Base-by-base conservation (phyloP, 2,329 filamentous ascomycete species). In the Xylaria sp. region DNA sequence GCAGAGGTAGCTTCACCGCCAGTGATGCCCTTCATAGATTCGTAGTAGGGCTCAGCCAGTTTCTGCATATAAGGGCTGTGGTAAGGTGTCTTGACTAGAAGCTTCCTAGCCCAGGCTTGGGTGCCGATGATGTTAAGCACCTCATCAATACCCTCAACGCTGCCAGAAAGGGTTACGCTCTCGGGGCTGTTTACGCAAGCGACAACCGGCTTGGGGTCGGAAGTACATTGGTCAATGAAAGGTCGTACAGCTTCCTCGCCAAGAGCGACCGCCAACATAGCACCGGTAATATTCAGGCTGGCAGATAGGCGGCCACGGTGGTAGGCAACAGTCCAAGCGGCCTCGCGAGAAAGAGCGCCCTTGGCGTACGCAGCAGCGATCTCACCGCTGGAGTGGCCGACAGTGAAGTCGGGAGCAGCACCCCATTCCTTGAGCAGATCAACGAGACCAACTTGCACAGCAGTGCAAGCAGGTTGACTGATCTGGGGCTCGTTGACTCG, bases 341-440 rank as follows among this genome's bases (percentile, higher is more conserved):
- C 66, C 15, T 71, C 60, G 2, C 74, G 72, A 3, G 71, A 73
- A 4, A 81, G 49, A 33, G 75, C 70, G 0, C 77, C 76, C 11
- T 76, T 75, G 2, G 77, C 77, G 64, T 78, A 80, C 1, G 77
- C 78, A 1, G 78, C 78, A 7, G 69, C 77, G 46, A 79, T 78
- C 44, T 79, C 77, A 5, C 77, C 77, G 19, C 75, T 77, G 0
- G 77, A 79, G 58, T 79, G 77, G 0, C 77, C 77, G 15, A 79
- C 70, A 0, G 75, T 76, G 11, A 72, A 70, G 2, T 68, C 61
- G 10, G 75, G 73, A 7, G 67, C 25, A 13, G 77, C 62, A 4
- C 74, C 74, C 53, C 73, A 74, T 57, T 71, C 69, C 47, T 61
- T 66, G 15, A 72, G 56, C 15, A 71, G 63, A 55, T 72, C 70